A percentile compares a stretch with the other conserved stretches of the same genome.
Conservation (phyloP, 495 filamentous ascomycete species). For the Penicillium tannophilum region DNA sequence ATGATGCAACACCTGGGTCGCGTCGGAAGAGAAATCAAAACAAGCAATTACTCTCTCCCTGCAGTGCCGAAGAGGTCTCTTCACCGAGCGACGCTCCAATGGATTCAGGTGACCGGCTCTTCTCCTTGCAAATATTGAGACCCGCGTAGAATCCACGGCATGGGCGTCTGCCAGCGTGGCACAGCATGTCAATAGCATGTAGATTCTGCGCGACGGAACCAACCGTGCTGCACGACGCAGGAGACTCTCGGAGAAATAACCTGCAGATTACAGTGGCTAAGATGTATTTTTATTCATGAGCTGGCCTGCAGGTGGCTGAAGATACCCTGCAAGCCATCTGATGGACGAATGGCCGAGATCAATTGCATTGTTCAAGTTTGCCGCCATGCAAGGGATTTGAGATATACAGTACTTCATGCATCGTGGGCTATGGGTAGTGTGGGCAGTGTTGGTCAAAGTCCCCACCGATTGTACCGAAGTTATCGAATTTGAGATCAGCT, state of each 20-base stretch:
- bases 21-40: slow-evolving; percentile 1
- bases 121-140: too few species aligned
- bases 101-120: not conserved
- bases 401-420: not conserved
- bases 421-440: not conserved
- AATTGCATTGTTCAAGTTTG: slow-evolving; percentile 20
- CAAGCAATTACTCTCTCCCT: slow-evolving; percentile 2
- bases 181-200: not conserved
- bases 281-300: slow-evolving; percentile 6
- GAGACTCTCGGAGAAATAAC: slow-evolving; percentile 28
- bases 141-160: not conserved
- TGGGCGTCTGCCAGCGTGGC: slow-evolving; percentile 3
- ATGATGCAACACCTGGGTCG: slow-evolving; percentile 17
- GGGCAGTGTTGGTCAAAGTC: not conserved
- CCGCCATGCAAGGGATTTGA: slow-evolving; percentile 17
- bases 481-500: not conserved
- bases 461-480: slow-evolving; percentile 5
- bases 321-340: slow-evolving; percentile 6
- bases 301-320: slow-evolving; percentile 11
- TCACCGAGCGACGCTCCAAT: not conserved
- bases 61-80: not conserved
- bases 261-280: slow-evolving; percentile 5
- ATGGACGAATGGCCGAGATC: slow-evolving; percentile 10
- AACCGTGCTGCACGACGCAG: slow-evolving; percentile 29
- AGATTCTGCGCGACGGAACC: not conserved